Evolutionary conservation across 2,329 filamentous ascomycete species (phyloP).

Genomic region (Periconia digitata): DNA sequence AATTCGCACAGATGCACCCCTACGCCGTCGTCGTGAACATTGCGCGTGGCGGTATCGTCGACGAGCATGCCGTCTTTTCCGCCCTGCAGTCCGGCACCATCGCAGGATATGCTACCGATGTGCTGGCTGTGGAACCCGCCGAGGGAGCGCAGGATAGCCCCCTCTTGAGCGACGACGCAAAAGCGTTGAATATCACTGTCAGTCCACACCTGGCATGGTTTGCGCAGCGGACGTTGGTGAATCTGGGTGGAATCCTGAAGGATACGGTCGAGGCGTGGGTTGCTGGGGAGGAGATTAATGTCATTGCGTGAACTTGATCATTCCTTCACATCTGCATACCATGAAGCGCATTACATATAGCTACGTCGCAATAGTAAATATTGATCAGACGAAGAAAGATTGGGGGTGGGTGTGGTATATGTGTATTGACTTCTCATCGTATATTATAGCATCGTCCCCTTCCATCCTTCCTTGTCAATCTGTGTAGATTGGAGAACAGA

Average conservation of each 20-base stretch:
- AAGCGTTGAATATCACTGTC: conserved; percentile 53
- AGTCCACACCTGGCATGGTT: conserved; percentile 59
- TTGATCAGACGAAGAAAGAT: no score
- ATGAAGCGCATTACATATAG: no score
- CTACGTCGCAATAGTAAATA: no score
- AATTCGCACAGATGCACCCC: conserved; percentile 49
- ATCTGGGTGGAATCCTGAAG: conserved; percentile 48
- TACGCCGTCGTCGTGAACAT: conserved; percentile 54
- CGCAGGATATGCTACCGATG: conserved; percentile 55
- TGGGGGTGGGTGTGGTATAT: no score
- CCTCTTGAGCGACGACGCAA: conserved; percentile 47
- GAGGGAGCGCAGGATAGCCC: conserved; percentile 45
- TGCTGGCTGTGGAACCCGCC: conserved; percentile 52
- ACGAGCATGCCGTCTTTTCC: conserved; percentile 51
- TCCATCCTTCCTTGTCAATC: no score
- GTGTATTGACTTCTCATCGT: no score
- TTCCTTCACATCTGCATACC: no score
- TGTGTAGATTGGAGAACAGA: no score
- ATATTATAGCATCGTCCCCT: no score
- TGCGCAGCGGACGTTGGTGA: conserved; percentile 51
- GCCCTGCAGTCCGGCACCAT: conserved; percentile 50
- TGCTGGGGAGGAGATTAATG: conserved; percentile 42
- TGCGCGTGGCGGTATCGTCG: conserved; percentile 53
- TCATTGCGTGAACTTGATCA: conserved; percentile 40
- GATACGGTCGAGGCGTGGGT: conserved; percentile 52